Evolutionary conservation across 306 rosid species (phyloP), one percentile per base, ranked within the genome.

Genomic region (Luffa aegyptiaca): DNA sequence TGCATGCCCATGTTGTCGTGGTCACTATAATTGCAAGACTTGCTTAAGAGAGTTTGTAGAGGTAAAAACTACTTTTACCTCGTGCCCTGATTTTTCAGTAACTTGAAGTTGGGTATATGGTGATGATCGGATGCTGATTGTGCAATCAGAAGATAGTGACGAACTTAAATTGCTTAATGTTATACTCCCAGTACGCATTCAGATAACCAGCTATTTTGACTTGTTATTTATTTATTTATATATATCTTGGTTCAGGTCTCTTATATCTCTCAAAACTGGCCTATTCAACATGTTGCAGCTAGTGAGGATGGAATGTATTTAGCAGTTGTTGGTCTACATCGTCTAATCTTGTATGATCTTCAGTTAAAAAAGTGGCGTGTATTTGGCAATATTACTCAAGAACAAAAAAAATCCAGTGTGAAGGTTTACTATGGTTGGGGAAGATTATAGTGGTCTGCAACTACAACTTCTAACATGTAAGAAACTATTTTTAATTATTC

Each of bases 371-470:
- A 87, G 70, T 95, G 98, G 98, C 87, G 98, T 63, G 97, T 92
- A 21, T 92, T 95, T 82, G 97, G 98, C 48, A 97, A 95, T 89
- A 90, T 95, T 85, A 90, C 92, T 26, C 97, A 91, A 86, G 98
- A 95, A 70, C 98, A n/a, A n/a, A 95, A 84, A 91, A 87, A 85
- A 91, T 95, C 86, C 92, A 90, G 88, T 91, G 97, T 86, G 89
- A 90, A 85, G 98, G 98, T 86, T 89, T 92, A 91, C 86, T 92
- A 76, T 95, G 98, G 97, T 80, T 95, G 93, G 97, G 98, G 85
- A 95, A 91, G 97, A 90, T 95, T 84, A 93, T 95, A 55, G 93
- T 92, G 44, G 96, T 91, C 88, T 95, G 98, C 97, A 95, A 95
- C 92, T 92, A 92, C 81, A 70, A 83, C 97, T 72, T 92, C 98